Percentiles rank a stretch among this genome's conserved stretches.
These are phyloP conservation scores for Aureobasidium sp. DNA, from an alignment of 2,329 filamentous ascomycete genomes.

Conservation along the genomic window DNA sequence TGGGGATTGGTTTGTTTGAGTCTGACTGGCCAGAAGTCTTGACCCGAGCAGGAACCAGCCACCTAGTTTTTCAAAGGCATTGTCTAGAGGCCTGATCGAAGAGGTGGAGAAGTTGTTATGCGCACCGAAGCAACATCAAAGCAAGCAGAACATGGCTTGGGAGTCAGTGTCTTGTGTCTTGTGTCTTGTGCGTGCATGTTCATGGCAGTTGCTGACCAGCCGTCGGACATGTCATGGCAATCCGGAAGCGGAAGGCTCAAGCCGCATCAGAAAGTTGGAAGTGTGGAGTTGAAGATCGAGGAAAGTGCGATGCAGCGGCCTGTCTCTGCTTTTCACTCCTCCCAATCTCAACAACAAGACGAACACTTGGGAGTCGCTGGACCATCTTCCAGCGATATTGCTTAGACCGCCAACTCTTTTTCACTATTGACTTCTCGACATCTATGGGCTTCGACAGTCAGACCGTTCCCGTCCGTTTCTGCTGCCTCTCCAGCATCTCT, in stretches of 20 bases:
- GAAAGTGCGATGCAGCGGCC: neutral
- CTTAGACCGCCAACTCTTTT: neutral
- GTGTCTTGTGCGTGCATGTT: neutral
- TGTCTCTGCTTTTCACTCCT: neutral
- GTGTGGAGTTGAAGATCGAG: neutral
- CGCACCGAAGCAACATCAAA: too few species aligned
- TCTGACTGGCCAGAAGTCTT: neutral
- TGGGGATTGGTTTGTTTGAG: neutral
- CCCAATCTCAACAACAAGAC: neutral
- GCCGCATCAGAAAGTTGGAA: neutral
- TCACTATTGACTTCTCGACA: neutral
- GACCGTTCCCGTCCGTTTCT: neutral
- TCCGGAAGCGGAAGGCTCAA: conserved; percentile 6
- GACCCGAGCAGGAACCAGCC: neutral
- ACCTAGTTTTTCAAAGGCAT: neutral
- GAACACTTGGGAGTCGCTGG: neutral
- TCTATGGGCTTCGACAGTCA: conserved; percentile 11
- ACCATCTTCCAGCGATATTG: neutral
- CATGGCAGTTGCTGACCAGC: neutral
- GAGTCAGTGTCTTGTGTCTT: neutral
- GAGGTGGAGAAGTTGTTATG: neutral
- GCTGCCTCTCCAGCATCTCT: neutral
- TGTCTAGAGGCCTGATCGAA: neutral
- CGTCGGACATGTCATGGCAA: neutral
- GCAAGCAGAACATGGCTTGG: neutral